phyloP scores from a whole-genome alignment of 495 filamentous ascomycete species.

The Lophium mytilinum region DNA sequence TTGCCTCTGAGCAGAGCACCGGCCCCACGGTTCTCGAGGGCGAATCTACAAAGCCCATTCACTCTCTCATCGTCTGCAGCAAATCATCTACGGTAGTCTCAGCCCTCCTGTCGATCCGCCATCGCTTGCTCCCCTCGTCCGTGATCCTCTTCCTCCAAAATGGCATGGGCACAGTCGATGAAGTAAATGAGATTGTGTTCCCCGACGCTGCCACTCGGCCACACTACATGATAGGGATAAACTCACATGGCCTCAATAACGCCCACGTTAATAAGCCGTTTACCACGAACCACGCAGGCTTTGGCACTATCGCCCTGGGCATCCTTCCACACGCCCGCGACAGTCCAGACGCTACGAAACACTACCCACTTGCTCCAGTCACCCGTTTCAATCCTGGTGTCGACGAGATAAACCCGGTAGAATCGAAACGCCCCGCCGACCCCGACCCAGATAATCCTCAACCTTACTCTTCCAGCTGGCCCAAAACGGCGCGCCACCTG shows the following conservation, averaged over 20 bases:
- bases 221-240: conserved; percentile 64
- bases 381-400: neutral
- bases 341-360: neutral
- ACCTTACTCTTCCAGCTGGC: conserved; percentile 9
- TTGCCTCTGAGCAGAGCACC: neutral
- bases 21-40: neutral
- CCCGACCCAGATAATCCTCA: conserved; percentile 2
- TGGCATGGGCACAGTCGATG: conserved; percentile 74
- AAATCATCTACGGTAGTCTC: conserved; percentile 49
- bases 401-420: neutral
- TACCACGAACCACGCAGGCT: conserved; percentile 53
- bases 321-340: conserved; percentile 31
- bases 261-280: conserved; percentile 43
- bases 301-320: conserved; percentile 55
- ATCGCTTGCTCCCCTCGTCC: conserved; percentile 61
- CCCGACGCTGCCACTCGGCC: conserved; percentile 55
- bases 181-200: conserved; percentile 60
- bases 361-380: conserved; percentile 4
- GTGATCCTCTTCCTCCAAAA: conserved; percentile 77
- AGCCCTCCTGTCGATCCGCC: conserved; percentile 49
- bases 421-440: conserved; percentile 1
- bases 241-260: conserved; percentile 53
- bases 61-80: conserved; percentile 67
- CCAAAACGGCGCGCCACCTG: conserved; percentile 29
- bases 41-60: conserved; percentile 44